Evolutionary conservation across 495 filamentous ascomycete species (phyloP).

Genomic region (Penicillium lividum): DNA sequence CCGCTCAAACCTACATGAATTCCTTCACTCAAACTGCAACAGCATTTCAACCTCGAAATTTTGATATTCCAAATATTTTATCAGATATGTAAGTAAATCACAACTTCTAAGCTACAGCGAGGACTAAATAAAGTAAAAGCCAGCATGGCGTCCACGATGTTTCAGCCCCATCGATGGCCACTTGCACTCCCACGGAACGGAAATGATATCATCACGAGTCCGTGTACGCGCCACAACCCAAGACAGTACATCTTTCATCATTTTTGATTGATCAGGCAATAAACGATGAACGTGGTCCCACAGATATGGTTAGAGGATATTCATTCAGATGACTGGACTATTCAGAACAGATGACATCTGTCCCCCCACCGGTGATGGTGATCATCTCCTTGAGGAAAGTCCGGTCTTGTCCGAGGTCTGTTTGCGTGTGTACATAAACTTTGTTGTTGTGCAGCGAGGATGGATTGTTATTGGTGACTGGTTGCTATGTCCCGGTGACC

Average conservation of each 20-base stretch:
- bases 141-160: not conserved
- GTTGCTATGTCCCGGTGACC: conserved; percentile 6
- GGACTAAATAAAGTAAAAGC: conserved; percentile 2
- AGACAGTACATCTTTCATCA: not conserved
- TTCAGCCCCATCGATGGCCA: conserved; percentile 2
- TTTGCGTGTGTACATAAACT: not conserved
- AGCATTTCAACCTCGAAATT: no score
- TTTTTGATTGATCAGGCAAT: not conserved
- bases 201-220: not conserved
- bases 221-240: not conserved
- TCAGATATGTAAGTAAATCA: no score
- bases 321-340: not conserved
- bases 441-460: conserved; percentile 1
- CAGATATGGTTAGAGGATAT: not conserved
- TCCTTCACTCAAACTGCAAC: not conserved
- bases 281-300: not conserved
- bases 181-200: not conserved
- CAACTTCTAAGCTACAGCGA: not conserved
- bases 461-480: conserved; percentile 5
- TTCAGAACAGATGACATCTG: not conserved
- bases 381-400: not conserved
- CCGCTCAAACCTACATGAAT: not conserved
- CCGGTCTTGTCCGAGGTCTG: not conserved
- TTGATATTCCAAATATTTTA: no score
- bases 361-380: not conserved